Base-by-base conservation (phyloP, 805 yeast genomes). In the Saccharomycopsis sp. region DNA sequence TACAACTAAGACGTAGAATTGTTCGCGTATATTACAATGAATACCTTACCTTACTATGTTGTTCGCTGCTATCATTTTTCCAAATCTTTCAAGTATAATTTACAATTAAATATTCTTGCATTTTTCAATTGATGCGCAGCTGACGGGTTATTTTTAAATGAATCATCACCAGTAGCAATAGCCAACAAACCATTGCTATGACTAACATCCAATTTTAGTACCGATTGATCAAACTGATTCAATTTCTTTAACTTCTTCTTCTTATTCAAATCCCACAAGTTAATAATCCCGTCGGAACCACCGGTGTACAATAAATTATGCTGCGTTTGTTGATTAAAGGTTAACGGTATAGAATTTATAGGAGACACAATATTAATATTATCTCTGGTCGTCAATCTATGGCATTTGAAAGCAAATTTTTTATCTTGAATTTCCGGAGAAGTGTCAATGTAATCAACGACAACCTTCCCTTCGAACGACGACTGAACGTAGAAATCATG, bases 151-250 rank as follows among this genome's bases (percentile, higher is more conserved):
- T 49, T 69, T 51, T 70, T 71, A 57, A 64, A 73, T 0, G 68
- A 57, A 53, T 75, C 81, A 48, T 73, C 75, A 14, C 75, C 67
- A 3, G 72, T 63, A 1, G 73, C 79, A 14, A 72, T 62, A 1
- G 71, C 71, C 27, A 75, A 52, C 24, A 61, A 22, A 2, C 51
- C 38, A 2, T 48, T 53, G 22, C 9, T 9, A 4, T 34, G n/a
- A 19, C 14, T 29, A 11, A 38, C 28, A 20, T 36, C 34, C n/a
- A 45, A 14, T 37, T 40, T 40, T 14, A 46, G 13, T 5, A 49
- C 48, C 6, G 47, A 36, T 23, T 36, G 44, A 17, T 17, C 28
- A 14, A 46, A 41, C 38, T 43, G 40, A 23, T 49, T 49, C 31
- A 49, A 43, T 24, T 49, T 49, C 21, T 46, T 45, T 23, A 49